These are phyloP conservation scores for Harringtonia lauricola DNA, from an alignment of 2,329 filamentous ascomycete species.

Conservation along the genomic window DNA sequence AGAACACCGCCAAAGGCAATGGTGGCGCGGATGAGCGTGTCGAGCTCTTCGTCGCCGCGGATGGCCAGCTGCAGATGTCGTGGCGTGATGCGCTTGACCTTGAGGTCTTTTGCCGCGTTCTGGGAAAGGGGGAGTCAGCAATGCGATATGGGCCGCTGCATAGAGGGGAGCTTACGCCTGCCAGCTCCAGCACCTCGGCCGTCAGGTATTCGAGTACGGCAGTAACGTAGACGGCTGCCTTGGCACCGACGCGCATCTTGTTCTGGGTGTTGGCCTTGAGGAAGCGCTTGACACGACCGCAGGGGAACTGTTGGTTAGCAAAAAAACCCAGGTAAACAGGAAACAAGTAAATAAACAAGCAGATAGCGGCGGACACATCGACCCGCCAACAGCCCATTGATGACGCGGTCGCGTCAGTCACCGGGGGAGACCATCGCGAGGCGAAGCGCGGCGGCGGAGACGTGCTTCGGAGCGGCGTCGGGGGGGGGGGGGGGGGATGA, in stretches of 20 bases:
- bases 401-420: no score
- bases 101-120: constrained; percentile 98
- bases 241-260: constrained; percentile 98
- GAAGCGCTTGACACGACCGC: constrained; percentile 99
- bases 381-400: no score
- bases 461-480: no score
- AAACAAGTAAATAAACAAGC: constrained; percentile 14
- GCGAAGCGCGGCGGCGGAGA: no score
- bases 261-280: constrained; percentile 98
- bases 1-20: constrained; percentile 98
- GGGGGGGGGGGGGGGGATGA: no score
- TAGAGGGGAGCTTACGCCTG: constrained; percentile 61
- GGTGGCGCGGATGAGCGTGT: constrained; percentile 92
- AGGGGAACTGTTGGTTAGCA: constrained; percentile 64
- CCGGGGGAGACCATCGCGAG: no score
- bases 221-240: constrained; percentile 96
- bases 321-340: no score
- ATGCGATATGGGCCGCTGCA: constrained; percentile 6
- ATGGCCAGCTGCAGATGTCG: constrained; percentile 97
- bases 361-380: no score
- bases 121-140: constrained; percentile 20
- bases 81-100: constrained; percentile 98
- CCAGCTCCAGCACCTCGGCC: constrained; percentile 93
- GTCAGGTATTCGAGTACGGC: constrained; percentile 97
- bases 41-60: constrained; percentile 94